Evolutionary conservation across 1,284 basidiomycete genomes (phyloP).

Genomic region (Austroboletus novae-zelandiae): DNA sequence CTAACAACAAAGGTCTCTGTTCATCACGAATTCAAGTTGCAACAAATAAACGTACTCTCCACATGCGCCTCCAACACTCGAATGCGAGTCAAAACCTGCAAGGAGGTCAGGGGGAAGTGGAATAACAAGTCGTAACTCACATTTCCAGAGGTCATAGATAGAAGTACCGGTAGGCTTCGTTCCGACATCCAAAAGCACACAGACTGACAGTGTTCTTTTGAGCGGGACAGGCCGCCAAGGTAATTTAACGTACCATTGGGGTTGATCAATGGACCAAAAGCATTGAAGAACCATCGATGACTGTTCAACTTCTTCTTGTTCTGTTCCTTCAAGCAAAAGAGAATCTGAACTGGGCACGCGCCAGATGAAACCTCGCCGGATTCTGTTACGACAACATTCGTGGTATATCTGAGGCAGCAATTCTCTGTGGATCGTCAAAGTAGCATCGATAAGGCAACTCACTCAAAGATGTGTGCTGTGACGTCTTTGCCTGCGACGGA

Average conservation of each 20-base stretch:
- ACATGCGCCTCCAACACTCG: slow-evolving; percentile 92
- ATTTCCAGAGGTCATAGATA: slow-evolving; percentile 96
- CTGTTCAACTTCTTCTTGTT: slow-evolving; percentile 95
- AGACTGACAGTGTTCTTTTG: slow-evolving; percentile 47
- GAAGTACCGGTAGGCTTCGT: slow-evolving; percentile 93
- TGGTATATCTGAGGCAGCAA: slow-evolving; percentile 59
- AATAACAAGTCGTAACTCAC: slow-evolving; percentile 36
- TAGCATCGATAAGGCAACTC: slow-evolving; percentile 18
- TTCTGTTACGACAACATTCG: slow-evolving; percentile 76
- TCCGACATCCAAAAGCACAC: slow-evolving; percentile 86
- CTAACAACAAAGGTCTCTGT: slow-evolving; percentile 33
- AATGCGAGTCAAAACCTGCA: slow-evolving; percentile 83
- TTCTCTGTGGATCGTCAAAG: slow-evolving; percentile 1
- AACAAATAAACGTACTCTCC: slow-evolving; percentile 66
- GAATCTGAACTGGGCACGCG: slow-evolving; percentile 84
- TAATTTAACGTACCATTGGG: slow-evolving; percentile 59
- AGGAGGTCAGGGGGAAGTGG: slow-evolving; percentile 10
- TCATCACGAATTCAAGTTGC: neutral
- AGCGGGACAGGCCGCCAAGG: neutral
- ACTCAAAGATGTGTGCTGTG: slow-evolving; percentile 93
- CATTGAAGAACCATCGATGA: slow-evolving; percentile 98
- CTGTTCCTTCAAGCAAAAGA: slow-evolving; percentile 94
- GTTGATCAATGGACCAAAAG: slow-evolving; percentile 84
- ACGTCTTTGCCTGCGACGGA: slow-evolving; percentile 91
- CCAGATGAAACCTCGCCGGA: slow-evolving; percentile 85